These are phyloP conservation scores for Aspergillus unguis DNA, from an alignment of 2,329 filamentous ascomycete species.

Conservation along the genomic window DNA sequence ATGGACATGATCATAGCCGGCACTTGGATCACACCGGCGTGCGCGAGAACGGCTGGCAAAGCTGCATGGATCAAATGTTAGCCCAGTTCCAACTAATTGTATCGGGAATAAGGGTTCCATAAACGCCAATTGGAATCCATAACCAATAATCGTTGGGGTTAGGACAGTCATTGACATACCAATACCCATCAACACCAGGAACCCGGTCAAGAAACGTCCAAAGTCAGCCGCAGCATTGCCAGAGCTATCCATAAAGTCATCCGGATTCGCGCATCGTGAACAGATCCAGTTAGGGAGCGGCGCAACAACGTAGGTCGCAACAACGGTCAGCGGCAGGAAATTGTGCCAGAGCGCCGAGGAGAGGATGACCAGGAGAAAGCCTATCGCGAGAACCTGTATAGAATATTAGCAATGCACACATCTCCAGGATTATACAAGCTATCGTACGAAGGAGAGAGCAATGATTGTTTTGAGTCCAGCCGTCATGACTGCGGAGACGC, in stretches of 20 bases:
- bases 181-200: conserved; percentile 95
- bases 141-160: neutral
- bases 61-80: conserved; percentile 51
- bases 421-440: neutral
- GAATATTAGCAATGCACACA: neutral
- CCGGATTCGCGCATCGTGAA: conserved; percentile 78
- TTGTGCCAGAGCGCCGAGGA: conserved; percentile 92
- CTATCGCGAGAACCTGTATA: conserved; percentile 79
- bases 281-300: conserved; percentile 97
- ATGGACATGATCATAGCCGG: conserved; percentile 96
- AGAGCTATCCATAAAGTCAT: conserved; percentile 89
- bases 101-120: neutral
- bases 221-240: conserved; percentile 86
- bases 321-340: conserved; percentile 92
- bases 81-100: neutral
- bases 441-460: conserved; percentile 84
- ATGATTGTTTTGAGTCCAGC: conserved; percentile 99
- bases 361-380: conserved; percentile 97
- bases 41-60: conserved; percentile 81
- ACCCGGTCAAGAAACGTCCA: conserved; percentile 89
- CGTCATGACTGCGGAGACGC: conserved; percentile 50
- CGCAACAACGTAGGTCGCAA: conserved; percentile 90
- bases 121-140: neutral
- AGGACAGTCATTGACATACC: conserved; percentile 59
- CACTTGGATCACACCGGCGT: conserved; percentile 75